Base-by-base conservation (phyloP, 1,284 basidiomycete genomes). In the Fomes fomentarius region DNA sequence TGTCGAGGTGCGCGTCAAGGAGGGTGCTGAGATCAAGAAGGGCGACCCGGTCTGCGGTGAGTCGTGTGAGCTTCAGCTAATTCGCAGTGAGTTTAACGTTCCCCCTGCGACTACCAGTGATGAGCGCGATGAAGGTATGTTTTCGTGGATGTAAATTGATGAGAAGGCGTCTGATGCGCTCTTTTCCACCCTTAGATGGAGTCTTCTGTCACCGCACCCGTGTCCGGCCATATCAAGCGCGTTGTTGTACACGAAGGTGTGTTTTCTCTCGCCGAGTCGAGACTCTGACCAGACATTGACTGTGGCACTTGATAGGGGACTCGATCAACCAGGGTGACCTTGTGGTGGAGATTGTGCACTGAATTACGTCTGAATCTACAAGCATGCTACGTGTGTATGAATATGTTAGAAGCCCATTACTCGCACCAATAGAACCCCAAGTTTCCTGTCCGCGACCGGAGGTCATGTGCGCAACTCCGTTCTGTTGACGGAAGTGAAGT, bases 1-100 rank as follows among this genome's bases (percentile, higher is more conserved):
- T 47, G 91, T 99, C 24, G 97, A 99, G 74, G 94, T 99, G 47
- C 83, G 96, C 63, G 96, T 97, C 58, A 94, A 97, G 77, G 96
- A 98, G 74, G 95, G 94, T 45, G 91, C 95, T 60, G 89, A 95
- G 69, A 94, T 99, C 75, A 97, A 93, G 87, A 96, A 94, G 73
- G 97, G 97, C 57, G 97, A 99, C 75, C 92, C 94, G 60, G 76
- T 95, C 58, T 91, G 89, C 74, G 85, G 88, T 89, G 70, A 74
- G 87, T 67, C 28, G 34, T 50, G 15, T 41, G 34, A 52, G 54
- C 44, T 14, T 41, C 35, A 30, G 7, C 7, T n/a, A 15, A 10
- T 43, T 34, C 44, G 15, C 37, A 38, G 28, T 8, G 50, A 43
- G 50, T 47, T 63, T 49, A 60, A 46, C 42, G 37, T 45, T 38